Percentiles rank a stretch among this genome's conserved stretches.
Conservation (phyloP, 2,329 filamentous ascomycete genomes). For the Aspergillus sp. region DNA sequence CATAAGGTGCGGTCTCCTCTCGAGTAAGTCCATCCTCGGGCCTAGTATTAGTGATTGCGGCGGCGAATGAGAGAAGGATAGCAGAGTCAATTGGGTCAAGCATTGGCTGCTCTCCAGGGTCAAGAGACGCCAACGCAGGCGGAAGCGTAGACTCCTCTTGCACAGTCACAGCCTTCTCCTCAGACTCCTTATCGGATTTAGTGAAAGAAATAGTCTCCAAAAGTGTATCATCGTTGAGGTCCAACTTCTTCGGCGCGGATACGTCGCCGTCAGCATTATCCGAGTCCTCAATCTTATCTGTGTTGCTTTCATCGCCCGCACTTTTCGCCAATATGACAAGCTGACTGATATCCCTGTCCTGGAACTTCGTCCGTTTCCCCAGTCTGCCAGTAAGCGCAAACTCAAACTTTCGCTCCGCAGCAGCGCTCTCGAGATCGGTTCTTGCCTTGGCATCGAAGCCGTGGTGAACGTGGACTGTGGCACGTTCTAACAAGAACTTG, state of each 20-base stretch:
- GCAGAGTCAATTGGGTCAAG: constrained; percentile 84
- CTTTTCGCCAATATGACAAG: constrained; percentile 88
- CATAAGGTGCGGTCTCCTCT: constrained; percentile 93
- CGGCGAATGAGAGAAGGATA: constrained; percentile 74
- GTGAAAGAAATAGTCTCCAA: constrained; percentile 83
- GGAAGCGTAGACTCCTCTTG: constrained; percentile 57
- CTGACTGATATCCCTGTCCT: constrained; percentile 64
- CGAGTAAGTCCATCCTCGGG: constrained; percentile 81
- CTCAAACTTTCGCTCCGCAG: constrained; percentile 65
- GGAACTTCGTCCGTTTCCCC: constrained; percentile 61
- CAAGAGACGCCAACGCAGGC: constrained; percentile 60
- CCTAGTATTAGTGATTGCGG: constrained; percentile 86
- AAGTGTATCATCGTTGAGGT: constrained; percentile 89
- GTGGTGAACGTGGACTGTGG: constrained; percentile 80
- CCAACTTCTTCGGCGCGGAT: constrained; percentile 64
- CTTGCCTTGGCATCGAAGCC: constrained; percentile 75
- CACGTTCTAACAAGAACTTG: constrained; percentile 76
- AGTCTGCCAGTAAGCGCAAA: constrained; percentile 84
- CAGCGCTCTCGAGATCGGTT: constrained; percentile 68
- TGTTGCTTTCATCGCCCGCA: constrained; percentile 37
- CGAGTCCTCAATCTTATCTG: constrained; percentile 13
- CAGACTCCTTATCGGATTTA: constrained; percentile 48
- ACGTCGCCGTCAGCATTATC: constrained; percentile 31
- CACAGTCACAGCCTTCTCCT: constrained; percentile 38
- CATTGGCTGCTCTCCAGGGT: constrained; percentile 78